Conservation (phyloP, 83 land plant genomes). For the Isoetes engelmannii region DNA sequence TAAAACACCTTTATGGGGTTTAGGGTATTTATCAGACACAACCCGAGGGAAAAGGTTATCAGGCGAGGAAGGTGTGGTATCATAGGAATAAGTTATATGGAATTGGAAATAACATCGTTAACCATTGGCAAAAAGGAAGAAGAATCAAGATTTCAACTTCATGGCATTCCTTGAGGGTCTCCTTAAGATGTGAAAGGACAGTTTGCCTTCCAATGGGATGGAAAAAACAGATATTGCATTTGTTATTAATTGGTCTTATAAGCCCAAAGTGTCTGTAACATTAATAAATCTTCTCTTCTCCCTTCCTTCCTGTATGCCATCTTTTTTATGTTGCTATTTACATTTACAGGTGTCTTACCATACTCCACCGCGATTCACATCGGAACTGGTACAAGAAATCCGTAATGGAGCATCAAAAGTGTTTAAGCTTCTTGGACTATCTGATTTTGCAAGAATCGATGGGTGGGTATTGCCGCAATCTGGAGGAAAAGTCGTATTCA, state of each 20-base stretch:
- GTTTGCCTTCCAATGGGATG: too few relatives aligned
- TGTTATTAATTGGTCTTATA: background rate
- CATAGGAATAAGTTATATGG: too few relatives aligned
- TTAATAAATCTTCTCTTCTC: background rate
- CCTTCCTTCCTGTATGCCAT: constrained; percentile 12
- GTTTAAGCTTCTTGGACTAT: constrained; percentile 46
- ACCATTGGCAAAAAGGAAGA: too few relatives aligned
- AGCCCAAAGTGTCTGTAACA: background rate
- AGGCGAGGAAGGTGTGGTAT: too few relatives aligned
- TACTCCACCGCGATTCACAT: constrained; percentile 73
- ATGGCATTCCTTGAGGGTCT: too few relatives aligned
- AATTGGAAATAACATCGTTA: too few relatives aligned
- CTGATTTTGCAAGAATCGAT: constrained; percentile 80
- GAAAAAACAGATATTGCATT: background rate
- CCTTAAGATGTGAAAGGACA: too few relatives aligned
- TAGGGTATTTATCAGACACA: too few relatives aligned
- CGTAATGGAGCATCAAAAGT: constrained; percentile 55
- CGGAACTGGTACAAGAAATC: constrained; percentile 45
- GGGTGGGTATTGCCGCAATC: constrained; percentile 70
- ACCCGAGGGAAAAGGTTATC: too few relatives aligned
- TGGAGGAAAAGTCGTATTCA: constrained; percentile 43
- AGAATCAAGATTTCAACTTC: too few relatives aligned
- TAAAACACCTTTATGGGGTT: too few relatives aligned
- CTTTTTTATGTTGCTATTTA: constrained; percentile 10
- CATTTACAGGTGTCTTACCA: constrained; percentile 61